phyloP scores from a whole-genome alignment of 768 basidiomycete genomes.

The Amanita thiersii region DNA sequence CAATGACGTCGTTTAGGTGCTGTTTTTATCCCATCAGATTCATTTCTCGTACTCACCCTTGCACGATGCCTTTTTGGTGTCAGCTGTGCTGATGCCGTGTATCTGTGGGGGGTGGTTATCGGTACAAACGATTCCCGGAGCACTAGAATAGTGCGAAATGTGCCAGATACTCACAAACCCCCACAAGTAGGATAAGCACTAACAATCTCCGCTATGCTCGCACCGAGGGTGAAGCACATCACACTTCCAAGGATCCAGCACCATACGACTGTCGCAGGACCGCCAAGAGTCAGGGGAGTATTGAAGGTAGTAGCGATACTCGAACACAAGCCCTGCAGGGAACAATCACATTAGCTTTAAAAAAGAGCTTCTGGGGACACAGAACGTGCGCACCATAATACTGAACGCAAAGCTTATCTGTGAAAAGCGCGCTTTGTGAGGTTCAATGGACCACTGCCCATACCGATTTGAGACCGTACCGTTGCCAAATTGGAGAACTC shows the following conservation, averaged over 20 bases:
- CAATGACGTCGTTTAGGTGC: neutral
- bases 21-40: neutral
- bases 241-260: slow-evolving; percentile 67
- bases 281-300: slow-evolving; percentile 60
- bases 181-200: slow-evolving; percentile 72
- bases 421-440: slow-evolving; percentile 3
- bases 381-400: slow-evolving; percentile 45
- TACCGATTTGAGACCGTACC: slow-evolving; percentile 25
- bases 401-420: slow-evolving; percentile 73
- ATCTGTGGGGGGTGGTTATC: slow-evolving; percentile 28
- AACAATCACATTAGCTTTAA: neutral
- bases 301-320: slow-evolving; percentile 76
- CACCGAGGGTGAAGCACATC: slow-evolving; percentile 70
- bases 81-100: slow-evolving; percentile 75
- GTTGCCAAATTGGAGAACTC: slow-evolving; percentile 84
- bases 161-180: slow-evolving; percentile 41
- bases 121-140: neutral
- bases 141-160: neutral
- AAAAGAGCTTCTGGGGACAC: neutral
- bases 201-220: slow-evolving; percentile 71
- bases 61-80: slow-evolving; percentile 59
- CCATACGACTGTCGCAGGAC: slow-evolving; percentile 63
- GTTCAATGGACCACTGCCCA: neutral
- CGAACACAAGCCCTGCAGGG: slow-evolving; percentile 55
- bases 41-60: slow-evolving; percentile 28